Percentiles rank a stretch among this genome's conserved stretches.
These are phyloP conservation scores for Theobroma grandiflorum DNA, from an alignment of 441 rosid genomes.

Conservation along the genomic window DNA sequence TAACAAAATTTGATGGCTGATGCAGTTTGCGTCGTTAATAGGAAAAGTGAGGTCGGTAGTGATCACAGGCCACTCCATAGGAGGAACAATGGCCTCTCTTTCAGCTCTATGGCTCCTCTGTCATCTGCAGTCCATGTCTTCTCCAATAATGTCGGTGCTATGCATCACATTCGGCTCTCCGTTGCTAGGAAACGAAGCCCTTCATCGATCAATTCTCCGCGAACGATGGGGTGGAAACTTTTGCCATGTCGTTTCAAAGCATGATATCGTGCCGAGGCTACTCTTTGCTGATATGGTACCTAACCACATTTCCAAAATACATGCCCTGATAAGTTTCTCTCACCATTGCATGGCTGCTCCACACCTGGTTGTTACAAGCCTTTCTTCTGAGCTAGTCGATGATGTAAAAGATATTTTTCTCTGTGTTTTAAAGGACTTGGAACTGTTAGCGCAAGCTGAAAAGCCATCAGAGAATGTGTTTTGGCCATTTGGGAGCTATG, in stretches of 20 bases:
- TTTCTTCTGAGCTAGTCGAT: slow-evolving; percentile 16
- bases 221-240: slow-evolving; percentile 72
- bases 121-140: slow-evolving; percentile 33
- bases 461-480: slow-evolving; percentile 34
- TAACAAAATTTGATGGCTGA: neutral
- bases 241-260: slow-evolving; percentile 67
- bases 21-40: slow-evolving; percentile 50
- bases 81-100: slow-evolving; percentile 76
- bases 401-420: slow-evolving; percentile 32
- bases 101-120: slow-evolving; percentile 81
- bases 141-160: slow-evolving; percentile 42
- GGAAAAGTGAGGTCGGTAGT: slow-evolving; percentile 57
- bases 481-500: slow-evolving; percentile 78
- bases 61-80: slow-evolving; percentile 74
- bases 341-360: slow-evolving; percentile 41
- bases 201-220: slow-evolving; percentile 53
- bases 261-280: slow-evolving; percentile 66
- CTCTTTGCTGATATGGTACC: slow-evolving; percentile 45
- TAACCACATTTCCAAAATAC: slow-evolving; percentile 32
- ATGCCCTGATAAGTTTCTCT: slow-evolving; percentile 39
- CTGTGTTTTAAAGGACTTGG: slow-evolving; percentile 32
- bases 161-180: slow-evolving; percentile 93
- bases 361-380: neutral
- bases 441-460: slow-evolving; percentile 17
- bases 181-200: slow-evolving; percentile 67